Conservation (phyloP, 192 early-diverging fungal genomes). For the Physocladia obscura region DNA sequence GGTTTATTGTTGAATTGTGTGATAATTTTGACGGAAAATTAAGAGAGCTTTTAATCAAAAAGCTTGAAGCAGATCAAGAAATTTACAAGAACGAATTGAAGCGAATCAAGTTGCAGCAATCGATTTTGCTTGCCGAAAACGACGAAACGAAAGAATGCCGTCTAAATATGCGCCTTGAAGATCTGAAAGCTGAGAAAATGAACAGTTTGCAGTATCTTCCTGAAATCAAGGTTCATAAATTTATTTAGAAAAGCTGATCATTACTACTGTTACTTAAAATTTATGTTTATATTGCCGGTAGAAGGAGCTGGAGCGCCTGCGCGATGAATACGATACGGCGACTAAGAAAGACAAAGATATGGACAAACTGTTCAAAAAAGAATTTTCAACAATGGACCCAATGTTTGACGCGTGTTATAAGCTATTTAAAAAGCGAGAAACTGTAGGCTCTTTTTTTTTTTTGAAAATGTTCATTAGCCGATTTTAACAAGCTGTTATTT, state of each 20-base stretch:
- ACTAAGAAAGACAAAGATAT: slow-evolving; percentile 58
- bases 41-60: slow-evolving; percentile 40
- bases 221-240: slow-evolving; percentile 49
- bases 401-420: slow-evolving; percentile 42
- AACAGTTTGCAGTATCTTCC: slow-evolving; percentile 45
- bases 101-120: slow-evolving; percentile 47
- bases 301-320: slow-evolving; percentile 54
- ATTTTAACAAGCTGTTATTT: not conserved
- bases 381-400: slow-evolving; percentile 40
- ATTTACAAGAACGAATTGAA: slow-evolving; percentile 53
- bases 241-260: slow-evolving; percentile 15
- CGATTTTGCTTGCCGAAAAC: slow-evolving; percentile 37
- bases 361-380: slow-evolving; percentile 57
- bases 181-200: slow-evolving; percentile 42
- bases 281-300: not conserved
- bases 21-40: slow-evolving; percentile 49
- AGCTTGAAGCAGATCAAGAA: slow-evolving; percentile 46
- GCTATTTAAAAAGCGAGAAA: slow-evolving; percentile 48
- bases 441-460: slow-evolving; percentile 19
- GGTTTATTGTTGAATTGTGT: slow-evolving; percentile 49
- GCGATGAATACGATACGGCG: slow-evolving; percentile 56
- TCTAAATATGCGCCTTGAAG: slow-evolving; percentile 41
- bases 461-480: not conserved
- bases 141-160: slow-evolving; percentile 49
- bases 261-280: not conserved